phyloP scores from a whole-genome alignment of 306 rosid genomes.

The Rosa multiflora region DNA sequence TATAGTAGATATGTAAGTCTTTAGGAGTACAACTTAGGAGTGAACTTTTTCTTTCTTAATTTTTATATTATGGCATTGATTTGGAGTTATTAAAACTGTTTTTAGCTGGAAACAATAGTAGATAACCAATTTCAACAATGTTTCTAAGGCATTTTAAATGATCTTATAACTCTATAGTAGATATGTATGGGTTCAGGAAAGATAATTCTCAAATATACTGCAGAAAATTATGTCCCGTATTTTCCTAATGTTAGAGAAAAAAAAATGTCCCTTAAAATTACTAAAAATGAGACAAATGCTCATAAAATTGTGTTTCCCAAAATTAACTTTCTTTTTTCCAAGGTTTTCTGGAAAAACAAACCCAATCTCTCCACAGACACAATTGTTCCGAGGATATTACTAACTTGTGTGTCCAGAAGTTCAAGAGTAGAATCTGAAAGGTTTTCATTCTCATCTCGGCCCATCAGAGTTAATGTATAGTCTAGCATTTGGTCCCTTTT shows the following conservation, averaged over 20 bases:
- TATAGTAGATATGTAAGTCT: not conserved
- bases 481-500: slow-evolving; percentile 88
- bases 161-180: not conserved
- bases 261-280: not conserved
- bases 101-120: not conserved
- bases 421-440: slow-evolving; percentile 75
- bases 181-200: not conserved
- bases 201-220: not conserved
- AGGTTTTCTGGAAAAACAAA: not conserved
- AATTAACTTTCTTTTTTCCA: not conserved
- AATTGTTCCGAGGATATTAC: slow-evolving; percentile 25
- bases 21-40: not conserved
- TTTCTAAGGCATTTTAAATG: not conserved
- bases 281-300: not conserved
- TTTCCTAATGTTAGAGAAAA: not conserved
- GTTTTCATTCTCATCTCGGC: slow-evolving; percentile 81
- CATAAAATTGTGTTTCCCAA: not conserved
- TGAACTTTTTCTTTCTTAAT: not conserved
- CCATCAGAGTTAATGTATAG: slow-evolving; percentile 84
- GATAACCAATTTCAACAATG: not conserved
- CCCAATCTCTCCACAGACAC: not conserved
- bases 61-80: not conserved
- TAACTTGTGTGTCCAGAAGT: slow-evolving; percentile 82
- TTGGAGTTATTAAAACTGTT: not conserved
- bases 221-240: not conserved